A percentile compares a stretch with the other conserved stretches of the same genome.
Evolutionary conservation across 495 filamentous ascomycete species (phyloP).

Genomic region (Astrothelium subdiscretum): DNA sequence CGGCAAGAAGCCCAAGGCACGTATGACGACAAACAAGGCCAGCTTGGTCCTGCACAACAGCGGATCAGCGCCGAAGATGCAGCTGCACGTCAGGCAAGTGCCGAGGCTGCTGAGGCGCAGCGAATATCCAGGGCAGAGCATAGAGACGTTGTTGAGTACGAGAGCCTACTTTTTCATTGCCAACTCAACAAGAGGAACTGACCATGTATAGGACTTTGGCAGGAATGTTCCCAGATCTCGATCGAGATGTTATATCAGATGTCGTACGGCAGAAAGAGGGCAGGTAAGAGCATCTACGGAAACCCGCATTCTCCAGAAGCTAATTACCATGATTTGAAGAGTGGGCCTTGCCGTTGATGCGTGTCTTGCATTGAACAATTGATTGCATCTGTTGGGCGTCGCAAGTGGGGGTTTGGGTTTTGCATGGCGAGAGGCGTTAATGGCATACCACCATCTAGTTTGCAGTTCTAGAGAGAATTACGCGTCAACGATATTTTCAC

Average conservation of each 20-base stretch:
- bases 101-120: constrained; percentile 80
- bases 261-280: constrained; percentile 88
- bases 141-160: constrained; percentile 68
- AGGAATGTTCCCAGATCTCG: constrained; percentile 87
- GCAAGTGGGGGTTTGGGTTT: not conserved
- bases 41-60: constrained; percentile 2
- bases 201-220: constrained; percentile 55
- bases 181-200: too few species aligned
- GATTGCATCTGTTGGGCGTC: not conserved
- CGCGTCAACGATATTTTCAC: not conserved
- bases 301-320: not conserved
- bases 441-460: not conserved
- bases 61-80: constrained; percentile 68
- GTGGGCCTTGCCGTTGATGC: constrained; percentile 86
- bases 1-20: constrained; percentile 24
- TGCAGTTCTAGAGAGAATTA: not conserved
- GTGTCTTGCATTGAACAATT: constrained; percentile 60
- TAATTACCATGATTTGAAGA: constrained; percentile 33
- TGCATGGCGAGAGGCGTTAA: not conserved
- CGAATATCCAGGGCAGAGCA: constrained; percentile 79
- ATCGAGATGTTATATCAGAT: constrained; percentile 85
- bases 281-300: constrained; percentile 46
- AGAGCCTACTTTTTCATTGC: constrained; percentile 7
- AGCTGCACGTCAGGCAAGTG: constrained; percentile 86
- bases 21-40: constrained; percentile 13